Base-by-base conservation (phyloP, 2,329 filamentous ascomycete species). In the Claviceps paspali region DNA sequence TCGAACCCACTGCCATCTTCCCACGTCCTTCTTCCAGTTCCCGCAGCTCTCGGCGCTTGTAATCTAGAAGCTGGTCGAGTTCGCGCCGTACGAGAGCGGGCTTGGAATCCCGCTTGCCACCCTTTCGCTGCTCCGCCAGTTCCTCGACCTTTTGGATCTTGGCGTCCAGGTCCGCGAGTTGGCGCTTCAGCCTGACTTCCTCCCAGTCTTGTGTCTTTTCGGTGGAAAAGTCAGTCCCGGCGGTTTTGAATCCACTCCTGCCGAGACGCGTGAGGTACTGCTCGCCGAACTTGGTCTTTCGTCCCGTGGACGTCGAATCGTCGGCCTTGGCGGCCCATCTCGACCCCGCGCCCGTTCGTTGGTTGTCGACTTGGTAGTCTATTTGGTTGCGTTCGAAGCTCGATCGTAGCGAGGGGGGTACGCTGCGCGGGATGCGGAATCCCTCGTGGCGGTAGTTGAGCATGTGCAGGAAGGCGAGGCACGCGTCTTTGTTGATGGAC, bases 251-350 rank as follows among this genome's bases (percentile, higher is more conserved):
- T 41, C 73, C 79, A 47, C 79, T 77, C 52, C 87, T 81, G 36
- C 91, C 91, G 28, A 98, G 70, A 10, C 91, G 79, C 43, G 83
- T 92, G 40, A 98, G 73, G 60, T 96, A 98, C 45, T 93, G 83
- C 57, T 98, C 91, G 46, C 91, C 91, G 53, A 98, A 98, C 63
- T 94, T 95, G 49, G 86, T 81, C 63, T 98, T 98, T 53, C 83
- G 81, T 40, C 88, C 87, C 1, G 85, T 91, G 26, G 73, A 63
- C 0, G 88, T 95, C 46, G 73, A 73, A 36, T 92, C 84, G 52
- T 87, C 82, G 33, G 79, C 74, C 44, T 80, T 76, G 43, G 76
- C 72, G 2, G 82, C 85, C 82, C 86, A 93, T 50, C 80, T 76
- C 43, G 81, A 81, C 28, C 74, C 75, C 2, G 65, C 63, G n/a